These are phyloP conservation scores for Symbiotaphrina buchneri DNA, from an alignment of 495 filamentous ascomycete genomes.

Conservation along the genomic window DNA sequence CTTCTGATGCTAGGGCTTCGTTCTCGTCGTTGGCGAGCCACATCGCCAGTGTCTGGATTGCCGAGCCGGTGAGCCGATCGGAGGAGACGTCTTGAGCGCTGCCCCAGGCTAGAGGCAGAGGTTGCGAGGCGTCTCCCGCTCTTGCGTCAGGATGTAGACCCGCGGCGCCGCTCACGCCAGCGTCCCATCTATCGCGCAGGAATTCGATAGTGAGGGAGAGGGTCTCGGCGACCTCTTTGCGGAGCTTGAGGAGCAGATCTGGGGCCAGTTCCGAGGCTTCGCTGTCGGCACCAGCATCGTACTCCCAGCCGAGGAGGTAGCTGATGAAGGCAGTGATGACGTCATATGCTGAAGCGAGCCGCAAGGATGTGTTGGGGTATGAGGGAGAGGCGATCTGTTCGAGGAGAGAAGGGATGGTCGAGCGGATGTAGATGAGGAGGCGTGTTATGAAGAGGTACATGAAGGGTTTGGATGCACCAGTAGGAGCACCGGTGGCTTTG, in stretches of 20 bases:
- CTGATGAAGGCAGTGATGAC: slow-evolving; percentile 33
- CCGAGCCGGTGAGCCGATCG: slow-evolving; percentile 24
- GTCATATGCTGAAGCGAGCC: slow-evolving; percentile 33
- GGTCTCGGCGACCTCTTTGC: slow-evolving; percentile 30
- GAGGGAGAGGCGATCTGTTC: slow-evolving; percentile 22
- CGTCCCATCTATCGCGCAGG: slow-evolving; percentile 42
- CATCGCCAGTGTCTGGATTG: slow-evolving; percentile 26
- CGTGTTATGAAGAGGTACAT: slow-evolving; percentile 36
- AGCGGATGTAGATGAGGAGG: slow-evolving; percentile 34
- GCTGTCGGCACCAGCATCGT: slow-evolving; percentile 12
- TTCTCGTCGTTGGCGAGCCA: slow-evolving; percentile 44
- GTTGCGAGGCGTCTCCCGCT: slow-evolving; percentile 5
- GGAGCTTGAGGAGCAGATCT: slow-evolving; percentile 31
- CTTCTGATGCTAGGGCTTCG: slow-evolving; percentile 25
- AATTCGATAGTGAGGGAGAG: slow-evolving; percentile 36
- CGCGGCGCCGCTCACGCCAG: slow-evolving; percentile 25
- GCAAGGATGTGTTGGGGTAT: slow-evolving; percentile 23
- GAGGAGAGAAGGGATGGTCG: slow-evolving; percentile 35
- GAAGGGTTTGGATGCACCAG: slow-evolving; percentile 19
- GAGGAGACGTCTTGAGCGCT: slow-evolving; percentile 15
- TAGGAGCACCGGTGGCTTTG: not conserved
- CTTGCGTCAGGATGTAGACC: slow-evolving; percentile 26
- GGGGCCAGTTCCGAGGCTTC: slow-evolving; percentile 10
- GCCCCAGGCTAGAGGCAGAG: slow-evolving; percentile 27
- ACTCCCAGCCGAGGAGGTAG: slow-evolving; percentile 25